Conservation (phyloP, 306 rosid species). For the Trifolium pratense region DNA sequence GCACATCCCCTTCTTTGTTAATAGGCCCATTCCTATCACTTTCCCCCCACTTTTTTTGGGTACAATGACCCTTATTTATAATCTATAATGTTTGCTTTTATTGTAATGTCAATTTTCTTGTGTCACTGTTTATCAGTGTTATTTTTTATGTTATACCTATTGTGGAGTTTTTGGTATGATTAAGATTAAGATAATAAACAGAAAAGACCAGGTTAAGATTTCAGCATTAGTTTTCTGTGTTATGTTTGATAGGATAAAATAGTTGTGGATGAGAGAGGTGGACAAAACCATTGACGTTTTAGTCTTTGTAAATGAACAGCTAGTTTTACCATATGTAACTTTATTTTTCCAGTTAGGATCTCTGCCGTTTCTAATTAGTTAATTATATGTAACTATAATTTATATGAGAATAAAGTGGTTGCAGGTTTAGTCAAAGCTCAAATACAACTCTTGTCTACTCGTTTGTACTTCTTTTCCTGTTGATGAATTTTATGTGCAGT, state of each 20-base stretch:
- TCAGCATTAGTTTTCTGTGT: not conserved
- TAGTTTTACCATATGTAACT: not conserved
- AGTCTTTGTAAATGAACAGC: not conserved
- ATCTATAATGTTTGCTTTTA: not conserved
- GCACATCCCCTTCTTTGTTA: no score
- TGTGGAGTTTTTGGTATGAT: not conserved
- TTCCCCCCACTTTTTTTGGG: not conserved
- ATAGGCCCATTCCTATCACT: no score
- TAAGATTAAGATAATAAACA: not conserved
- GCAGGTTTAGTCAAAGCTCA: not conserved
- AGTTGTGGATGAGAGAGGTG: not conserved
- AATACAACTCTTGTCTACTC: slow-evolving; percentile 2
- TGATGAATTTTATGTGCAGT: not conserved
- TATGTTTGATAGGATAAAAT: slow-evolving; percentile 6
- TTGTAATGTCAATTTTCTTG: no score
- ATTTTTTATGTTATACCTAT: not conserved
- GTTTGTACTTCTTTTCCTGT: not conserved
- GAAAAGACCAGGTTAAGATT: not conserved
- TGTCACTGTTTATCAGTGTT: not conserved
- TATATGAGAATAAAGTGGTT: not conserved
- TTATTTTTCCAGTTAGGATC: not conserved
- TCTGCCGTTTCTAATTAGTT: not conserved
- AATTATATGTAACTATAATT: not conserved
- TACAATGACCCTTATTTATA: not conserved
- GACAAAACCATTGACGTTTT: not conserved